Conservation (phyloP, 805 yeast genomes). For the Saturnispora hagleri region DNA sequence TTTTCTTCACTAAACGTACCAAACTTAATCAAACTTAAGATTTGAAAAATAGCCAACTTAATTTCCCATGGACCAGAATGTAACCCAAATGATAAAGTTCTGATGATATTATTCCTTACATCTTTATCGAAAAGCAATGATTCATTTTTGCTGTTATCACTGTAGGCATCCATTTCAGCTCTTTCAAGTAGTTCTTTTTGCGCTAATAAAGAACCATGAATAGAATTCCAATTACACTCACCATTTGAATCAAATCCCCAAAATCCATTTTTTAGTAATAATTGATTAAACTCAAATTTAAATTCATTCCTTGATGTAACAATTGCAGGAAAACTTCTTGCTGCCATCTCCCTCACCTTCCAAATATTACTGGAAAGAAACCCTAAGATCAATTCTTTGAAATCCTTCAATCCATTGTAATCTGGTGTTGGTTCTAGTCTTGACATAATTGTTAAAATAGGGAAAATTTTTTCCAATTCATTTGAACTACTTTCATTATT, state of each 20-base stretch:
- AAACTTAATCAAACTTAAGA: conserved; percentile 7
- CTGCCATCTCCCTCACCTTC: conserved; percentile 86
- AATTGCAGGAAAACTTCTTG: conserved; percentile 53
- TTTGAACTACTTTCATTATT: conserved; percentile 23
- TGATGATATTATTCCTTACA: conserved; percentile 9
- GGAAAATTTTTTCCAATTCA: conserved; percentile 51
- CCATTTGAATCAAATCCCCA: neutral
- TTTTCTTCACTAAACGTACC: conserved; percentile 1
- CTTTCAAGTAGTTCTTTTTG: conserved; percentile 27
- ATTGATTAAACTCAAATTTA: conserved; percentile 18
- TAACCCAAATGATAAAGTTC: conserved; percentile 15
- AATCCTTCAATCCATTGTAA: conserved; percentile 42
- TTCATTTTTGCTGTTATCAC: neutral
- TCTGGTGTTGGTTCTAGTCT: conserved; percentile 55
- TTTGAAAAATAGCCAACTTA: conserved; percentile 18
- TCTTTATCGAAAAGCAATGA: neutral
- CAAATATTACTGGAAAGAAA: conserved; percentile 51
- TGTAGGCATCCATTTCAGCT: neutral
- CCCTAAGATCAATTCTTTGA: conserved; percentile 37
- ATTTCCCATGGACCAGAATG: conserved; percentile 15
- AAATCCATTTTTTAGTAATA: conserved; percentile 8
- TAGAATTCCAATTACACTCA: conserved; percentile 31
- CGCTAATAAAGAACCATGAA: conserved; percentile 56
- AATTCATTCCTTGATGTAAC: conserved; percentile 27
- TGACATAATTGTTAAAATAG: conserved; percentile 65